Evolutionary conservation across 208 protist genomes (phyloP).

Genomic region (Chromosphaera perkinsii): DNA sequence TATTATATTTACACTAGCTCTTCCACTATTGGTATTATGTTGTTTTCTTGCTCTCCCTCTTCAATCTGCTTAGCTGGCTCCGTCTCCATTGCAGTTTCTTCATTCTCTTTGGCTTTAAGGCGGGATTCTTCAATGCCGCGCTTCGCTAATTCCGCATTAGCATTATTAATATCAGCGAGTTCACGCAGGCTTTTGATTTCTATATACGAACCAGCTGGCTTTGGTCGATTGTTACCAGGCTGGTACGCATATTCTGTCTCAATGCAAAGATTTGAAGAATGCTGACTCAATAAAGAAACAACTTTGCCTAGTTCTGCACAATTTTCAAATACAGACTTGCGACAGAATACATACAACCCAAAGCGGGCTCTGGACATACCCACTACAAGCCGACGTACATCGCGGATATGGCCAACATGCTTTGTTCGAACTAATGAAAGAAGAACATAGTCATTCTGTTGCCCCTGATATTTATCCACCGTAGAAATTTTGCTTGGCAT

Average conservation of each 20-base stretch:
- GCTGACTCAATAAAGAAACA: constrained; percentile 27
- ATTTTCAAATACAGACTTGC: constrained; percentile 48
- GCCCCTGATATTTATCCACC: constrained; percentile 79
- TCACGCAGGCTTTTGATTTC: too few relatives aligned
- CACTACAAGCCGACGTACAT: constrained; percentile 73
- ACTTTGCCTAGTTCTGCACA: constrained; percentile 53
- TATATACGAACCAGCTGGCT: too few relatives aligned
- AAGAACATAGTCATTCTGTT: constrained; percentile 78
- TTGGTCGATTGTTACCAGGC: too few relatives aligned
- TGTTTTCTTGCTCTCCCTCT: too few relatives aligned
- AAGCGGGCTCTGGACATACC: constrained; percentile 71
- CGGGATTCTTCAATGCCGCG: too few relatives aligned
- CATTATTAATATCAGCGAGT: too few relatives aligned
- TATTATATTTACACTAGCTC: too few relatives aligned
- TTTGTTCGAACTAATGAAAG: constrained; percentile 74
- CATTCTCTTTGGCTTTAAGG: too few relatives aligned
- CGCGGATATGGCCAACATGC: constrained; percentile 67
- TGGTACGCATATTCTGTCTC: constrained; percentile 24
- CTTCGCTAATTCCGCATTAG: too few relatives aligned
- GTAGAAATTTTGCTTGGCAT: constrained; percentile 64
- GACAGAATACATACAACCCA: constrained; percentile 64
- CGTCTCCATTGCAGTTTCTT: too few relatives aligned
- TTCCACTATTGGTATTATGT: too few relatives aligned
- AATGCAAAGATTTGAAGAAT: constrained; percentile 36
- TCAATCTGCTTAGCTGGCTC: too few relatives aligned